Conservation (phyloP, 1,284 basidiomycete genomes). For the Ganoderma leucocontextum region DNA sequence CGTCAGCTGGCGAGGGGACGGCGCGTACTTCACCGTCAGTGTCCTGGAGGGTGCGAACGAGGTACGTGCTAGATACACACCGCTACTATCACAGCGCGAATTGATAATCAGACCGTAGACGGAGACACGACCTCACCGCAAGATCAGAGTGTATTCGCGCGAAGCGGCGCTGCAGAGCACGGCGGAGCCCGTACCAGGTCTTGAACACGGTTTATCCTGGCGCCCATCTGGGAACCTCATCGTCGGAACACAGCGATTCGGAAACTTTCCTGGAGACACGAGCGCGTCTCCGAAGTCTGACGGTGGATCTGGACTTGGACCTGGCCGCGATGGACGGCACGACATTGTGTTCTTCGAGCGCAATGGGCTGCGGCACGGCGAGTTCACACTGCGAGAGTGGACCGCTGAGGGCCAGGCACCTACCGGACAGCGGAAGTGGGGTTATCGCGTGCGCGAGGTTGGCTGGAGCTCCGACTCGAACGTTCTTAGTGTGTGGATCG, state of each 20-base stretch:
- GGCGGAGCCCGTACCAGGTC: slow-evolving; percentile 82
- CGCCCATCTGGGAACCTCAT: slow-evolving; percentile 91
- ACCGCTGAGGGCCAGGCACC: not conserved
- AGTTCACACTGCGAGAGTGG: slow-evolving; percentile 77
- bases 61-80: slow-evolving; percentile 15
- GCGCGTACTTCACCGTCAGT: slow-evolving; percentile 88
- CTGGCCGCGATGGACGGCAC: slow-evolving; percentile 75
- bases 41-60: slow-evolving; percentile 52
- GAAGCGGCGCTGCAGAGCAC: slow-evolving; percentile 85
- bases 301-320: slow-evolving; percentile 71
- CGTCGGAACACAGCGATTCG: slow-evolving; percentile 84
- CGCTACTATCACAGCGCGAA: not conserved
- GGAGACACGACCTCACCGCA: slow-evolving; percentile 51
- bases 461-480: slow-evolving; percentile 92
- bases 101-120: slow-evolving; percentile 6
- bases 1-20: slow-evolving; percentile 95
- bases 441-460: slow-evolving; percentile 79
- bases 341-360: slow-evolving; percentile 96
- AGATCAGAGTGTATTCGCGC: slow-evolving; percentile 85
- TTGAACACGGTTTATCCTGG: slow-evolving; percentile 89
- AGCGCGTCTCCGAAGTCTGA: slow-evolving; percentile 17
- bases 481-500: slow-evolving; percentile 87
- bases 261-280: slow-evolving; percentile 23
- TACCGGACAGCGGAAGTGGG: slow-evolving; percentile 50
- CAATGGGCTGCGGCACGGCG: slow-evolving; percentile 93